phyloP scores from a whole-genome alignment of 768 basidiomycete species.

The Piloderma croceum region DNA sequence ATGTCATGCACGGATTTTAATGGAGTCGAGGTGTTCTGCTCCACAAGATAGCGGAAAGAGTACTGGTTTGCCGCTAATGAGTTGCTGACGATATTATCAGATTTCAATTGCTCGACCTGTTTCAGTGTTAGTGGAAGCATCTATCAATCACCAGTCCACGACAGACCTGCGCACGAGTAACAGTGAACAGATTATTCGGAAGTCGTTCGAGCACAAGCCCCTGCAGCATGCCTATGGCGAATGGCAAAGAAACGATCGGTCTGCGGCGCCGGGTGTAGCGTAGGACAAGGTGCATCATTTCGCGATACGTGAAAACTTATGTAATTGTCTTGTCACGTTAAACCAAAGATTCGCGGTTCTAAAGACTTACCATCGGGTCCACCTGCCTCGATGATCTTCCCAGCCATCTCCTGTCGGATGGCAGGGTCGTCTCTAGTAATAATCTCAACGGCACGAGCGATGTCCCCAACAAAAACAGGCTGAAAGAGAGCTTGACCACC shows the following conservation, averaged over 20 bases:
- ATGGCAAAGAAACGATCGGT: constrained; percentile 61
- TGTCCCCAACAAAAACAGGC: constrained; percentile 67
- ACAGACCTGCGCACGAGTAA: constrained; percentile 63
- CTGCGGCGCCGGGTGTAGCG: constrained; percentile 46
- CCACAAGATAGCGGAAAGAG: constrained; percentile 35
- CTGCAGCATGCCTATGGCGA: constrained; percentile 56
- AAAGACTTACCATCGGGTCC: constrained; percentile 43
- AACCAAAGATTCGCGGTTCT: constrained; percentile 17
- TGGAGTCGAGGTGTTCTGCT: constrained; percentile 28
- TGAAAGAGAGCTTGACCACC: constrained; percentile 65
- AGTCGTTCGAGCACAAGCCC: constrained; percentile 58
- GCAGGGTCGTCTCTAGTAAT: constrained; percentile 42
- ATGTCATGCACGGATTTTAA: constrained; percentile 48
- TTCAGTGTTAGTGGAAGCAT: constrained; percentile 1
- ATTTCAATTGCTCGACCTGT: constrained; percentile 57
- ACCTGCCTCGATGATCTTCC: constrained; percentile 44
- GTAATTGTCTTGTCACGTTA: background rate
- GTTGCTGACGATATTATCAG: constrained; percentile 49
- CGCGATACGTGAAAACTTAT: constrained; percentile 61
- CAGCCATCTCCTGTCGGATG: constrained; percentile 29
- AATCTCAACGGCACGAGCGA: constrained; percentile 58
- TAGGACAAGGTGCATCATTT: constrained; percentile 63
- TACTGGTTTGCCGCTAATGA: constrained; percentile 21
- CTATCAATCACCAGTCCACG: background rate
- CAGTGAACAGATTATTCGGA: constrained; percentile 59